Evolutionary conservation across 345 rosid species (phyloP).

Genomic region (Eucalyptus pauciflora): DNA sequence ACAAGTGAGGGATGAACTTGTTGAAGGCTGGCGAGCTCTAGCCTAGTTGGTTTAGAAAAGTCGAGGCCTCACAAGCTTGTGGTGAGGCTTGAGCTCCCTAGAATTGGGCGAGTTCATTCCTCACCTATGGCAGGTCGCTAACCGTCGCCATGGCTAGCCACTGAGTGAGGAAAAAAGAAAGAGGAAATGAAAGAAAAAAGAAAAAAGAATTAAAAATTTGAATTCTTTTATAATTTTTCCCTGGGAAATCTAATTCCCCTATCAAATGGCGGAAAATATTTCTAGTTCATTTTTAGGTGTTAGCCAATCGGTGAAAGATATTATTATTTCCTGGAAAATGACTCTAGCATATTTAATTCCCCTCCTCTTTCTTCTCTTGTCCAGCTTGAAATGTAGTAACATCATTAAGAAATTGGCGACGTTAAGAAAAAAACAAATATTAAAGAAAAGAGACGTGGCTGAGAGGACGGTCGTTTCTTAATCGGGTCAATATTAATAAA

Average conservation of each 20-base stretch:
- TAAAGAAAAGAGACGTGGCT: not conserved
- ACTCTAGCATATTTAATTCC: too few relatives aligned
- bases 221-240: too few relatives aligned
- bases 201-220: too few relatives aligned
- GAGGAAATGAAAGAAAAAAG: too few relatives aligned
- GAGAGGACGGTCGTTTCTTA: not conserved
- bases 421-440: not conserved
- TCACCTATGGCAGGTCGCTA: not conserved
- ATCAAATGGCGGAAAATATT: not conserved
- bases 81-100: not conserved
- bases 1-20: not conserved
- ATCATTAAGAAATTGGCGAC: not conserved
- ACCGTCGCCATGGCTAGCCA: not conserved
- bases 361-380: not conserved
- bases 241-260: not conserved
- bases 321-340: not conserved
- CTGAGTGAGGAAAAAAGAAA: rapidly evolving
- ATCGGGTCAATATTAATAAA: not conserved
- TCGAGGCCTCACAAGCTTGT: not conserved
- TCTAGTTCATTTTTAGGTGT: not conserved
- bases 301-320: not conserved
- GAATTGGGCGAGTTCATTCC: not conserved
- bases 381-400: not conserved
- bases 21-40: not conserved
- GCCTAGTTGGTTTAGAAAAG: too few relatives aligned